phyloP scores from a whole-genome alignment of 768 basidiomycete species.

The Cubamyces sp. region DNA sequence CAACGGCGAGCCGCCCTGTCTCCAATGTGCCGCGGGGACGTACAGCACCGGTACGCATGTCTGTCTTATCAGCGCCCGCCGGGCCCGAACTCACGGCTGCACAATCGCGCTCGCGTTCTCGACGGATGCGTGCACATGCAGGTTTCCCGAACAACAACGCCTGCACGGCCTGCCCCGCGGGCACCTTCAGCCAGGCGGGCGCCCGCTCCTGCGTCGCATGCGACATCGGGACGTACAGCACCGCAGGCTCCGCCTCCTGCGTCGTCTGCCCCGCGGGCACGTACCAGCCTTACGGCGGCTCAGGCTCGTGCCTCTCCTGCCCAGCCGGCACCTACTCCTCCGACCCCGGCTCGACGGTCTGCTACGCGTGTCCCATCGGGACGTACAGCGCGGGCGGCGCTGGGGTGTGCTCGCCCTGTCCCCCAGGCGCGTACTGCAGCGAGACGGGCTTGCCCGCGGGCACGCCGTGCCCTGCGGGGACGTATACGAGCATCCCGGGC shows the following conservation, averaged over 20 bases:
- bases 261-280: conserved; percentile 22
- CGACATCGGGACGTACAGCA: conserved; percentile 8
- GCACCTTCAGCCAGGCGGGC: conserved; percentile 21
- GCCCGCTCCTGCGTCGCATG: conserved; percentile 3
- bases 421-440: too few species aligned
- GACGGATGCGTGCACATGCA: not conserved
- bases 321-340: too few species aligned
- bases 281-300: too few species aligned
- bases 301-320: too few species aligned
- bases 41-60: not conserved
- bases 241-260: conserved; percentile 14
- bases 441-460: not conserved
- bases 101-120: not conserved
- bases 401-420: too few species aligned
- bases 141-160: not conserved
- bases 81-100: not conserved
- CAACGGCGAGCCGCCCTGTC: not conserved
- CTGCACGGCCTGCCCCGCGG: conserved; percentile 14
- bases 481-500: conserved; percentile 5
- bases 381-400: not conserved
- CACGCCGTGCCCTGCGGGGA: conserved; percentile 6
- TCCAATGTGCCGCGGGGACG: not conserved
- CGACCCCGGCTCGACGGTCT: too few species aligned
- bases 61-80: not conserved
- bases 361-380: too few species aligned